Evolutionary conservation across 2,329 filamentous ascomycete species (phyloP).

Genomic region (Fusarium algeriense): DNA sequence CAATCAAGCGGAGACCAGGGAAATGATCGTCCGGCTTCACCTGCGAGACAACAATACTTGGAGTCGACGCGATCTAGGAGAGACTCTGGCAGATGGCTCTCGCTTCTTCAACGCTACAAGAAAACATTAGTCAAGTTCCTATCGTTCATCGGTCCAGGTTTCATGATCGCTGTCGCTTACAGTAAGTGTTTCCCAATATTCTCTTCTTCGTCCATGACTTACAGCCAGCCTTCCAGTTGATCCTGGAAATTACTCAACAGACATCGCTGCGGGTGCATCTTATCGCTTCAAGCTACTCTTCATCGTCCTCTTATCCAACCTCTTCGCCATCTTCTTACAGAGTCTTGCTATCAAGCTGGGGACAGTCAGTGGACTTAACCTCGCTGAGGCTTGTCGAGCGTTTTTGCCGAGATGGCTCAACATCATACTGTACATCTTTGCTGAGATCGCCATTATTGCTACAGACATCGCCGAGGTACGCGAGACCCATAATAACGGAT

Average conservation of each 20-base stretch:
- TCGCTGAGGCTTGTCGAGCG: slow-evolving; percentile 74
- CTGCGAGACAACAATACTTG: too few species aligned
- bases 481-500: too few species aligned
- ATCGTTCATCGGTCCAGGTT: slow-evolving; percentile 9
- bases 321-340: slow-evolving; percentile 79
- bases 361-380: slow-evolving; percentile 75
- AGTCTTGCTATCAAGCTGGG: slow-evolving; percentile 76
- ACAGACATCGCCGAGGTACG: slow-evolving; percentile 74
- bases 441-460: slow-evolving; percentile 76
- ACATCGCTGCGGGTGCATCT: slow-evolving; percentile 4
- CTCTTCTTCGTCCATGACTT: not conserved
- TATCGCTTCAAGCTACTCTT: slow-evolving; percentile 17
- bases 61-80: rapidly evolving
- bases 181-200: not conserved
- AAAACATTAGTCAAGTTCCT: not conserved
- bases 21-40: not conserved
- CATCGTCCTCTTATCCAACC: slow-evolving; percentile 49
- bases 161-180: slow-evolving; percentile 16
- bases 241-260: slow-evolving; percentile 16
- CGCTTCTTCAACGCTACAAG: not conserved
- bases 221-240: not conserved
- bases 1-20: rapidly evolving
- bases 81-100: rapidly evolving
- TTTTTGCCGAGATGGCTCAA: slow-evolving; percentile 76
- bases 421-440: slow-evolving; percentile 69